A percentile compares a stretch with the other conserved stretches of the same genome.
Evolutionary conservation across 2,329 filamentous ascomycete genomes (phyloP).

Genomic region (Stagonosporopsis rhizophila): DNA sequence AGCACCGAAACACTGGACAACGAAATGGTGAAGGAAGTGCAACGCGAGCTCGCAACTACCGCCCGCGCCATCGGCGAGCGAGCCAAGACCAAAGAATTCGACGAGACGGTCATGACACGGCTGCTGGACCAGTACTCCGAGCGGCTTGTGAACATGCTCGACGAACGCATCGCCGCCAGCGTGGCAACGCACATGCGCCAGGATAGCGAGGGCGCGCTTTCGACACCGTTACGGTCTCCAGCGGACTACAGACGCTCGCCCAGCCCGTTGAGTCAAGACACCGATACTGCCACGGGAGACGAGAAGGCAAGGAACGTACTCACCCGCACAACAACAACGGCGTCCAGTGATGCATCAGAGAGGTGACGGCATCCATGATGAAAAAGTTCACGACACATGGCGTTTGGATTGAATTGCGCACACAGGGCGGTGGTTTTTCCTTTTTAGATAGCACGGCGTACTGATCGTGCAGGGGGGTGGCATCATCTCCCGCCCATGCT

Average conservation of each 20-base stretch:
- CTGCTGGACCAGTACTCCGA: slow-evolving; percentile 79
- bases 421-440: not conserved
- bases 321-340: not conserved
- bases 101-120: slow-evolving; percentile 57
- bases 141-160: slow-evolving; percentile 72
- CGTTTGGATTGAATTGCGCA: slow-evolving; percentile 2
- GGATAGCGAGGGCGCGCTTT: slow-evolving; percentile 35
- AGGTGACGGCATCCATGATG: not conserved
- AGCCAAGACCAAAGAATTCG: slow-evolving; percentile 50
- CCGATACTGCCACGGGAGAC: not conserved
- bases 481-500: no score
- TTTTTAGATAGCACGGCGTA: not conserved
- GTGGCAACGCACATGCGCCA: slow-evolving; percentile 47
- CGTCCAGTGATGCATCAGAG: not conserved
- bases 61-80: slow-evolving; percentile 54
- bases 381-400: not conserved
- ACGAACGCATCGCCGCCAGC: slow-evolving; percentile 67
- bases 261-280: not conserved
- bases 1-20: slow-evolving; percentile 55
- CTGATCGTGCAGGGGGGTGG: no score
- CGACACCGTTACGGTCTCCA: slow-evolving; percentile 7
- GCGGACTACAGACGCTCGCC: slow-evolving; percentile 11
- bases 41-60: slow-evolving; percentile 62
- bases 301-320: not conserved
- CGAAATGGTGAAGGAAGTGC: slow-evolving; percentile 61